Evolutionary conservation across 2,329 filamentous ascomycete species (phyloP).

Genomic region (Fusarium scirpi): DNA sequence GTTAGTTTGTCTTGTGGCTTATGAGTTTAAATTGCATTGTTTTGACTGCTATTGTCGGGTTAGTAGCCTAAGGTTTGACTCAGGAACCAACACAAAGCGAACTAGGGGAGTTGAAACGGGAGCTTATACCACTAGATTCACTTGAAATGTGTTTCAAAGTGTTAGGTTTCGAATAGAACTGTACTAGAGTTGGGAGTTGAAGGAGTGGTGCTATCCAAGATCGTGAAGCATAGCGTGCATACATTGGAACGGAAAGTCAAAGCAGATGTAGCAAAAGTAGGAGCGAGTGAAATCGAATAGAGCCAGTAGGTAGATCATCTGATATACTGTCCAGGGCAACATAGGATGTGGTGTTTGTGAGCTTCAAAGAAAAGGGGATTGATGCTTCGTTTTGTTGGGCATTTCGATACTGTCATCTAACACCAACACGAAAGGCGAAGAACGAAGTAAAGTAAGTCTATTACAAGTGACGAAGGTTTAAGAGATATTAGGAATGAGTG

Average conservation of each 20-base stretch:
- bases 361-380: neutral
- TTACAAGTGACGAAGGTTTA: neutral
- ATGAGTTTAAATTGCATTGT: neutral
- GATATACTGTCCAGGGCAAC: neutral
- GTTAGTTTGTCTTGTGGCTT: slow-evolving; percentile 12
- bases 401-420: neutral
- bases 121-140: neutral
- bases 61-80: neutral
- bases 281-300: neutral
- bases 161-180: neutral
- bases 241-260: neutral
- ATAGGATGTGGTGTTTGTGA: neutral
- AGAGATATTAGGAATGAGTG: neutral
- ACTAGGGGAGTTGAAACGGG: neutral
- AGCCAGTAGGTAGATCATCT: neutral
- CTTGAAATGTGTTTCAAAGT: neutral
- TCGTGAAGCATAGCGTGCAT: neutral
- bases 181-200: neutral
- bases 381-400: neutral
- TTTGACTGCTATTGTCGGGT: neutral
- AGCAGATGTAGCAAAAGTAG: neutral
- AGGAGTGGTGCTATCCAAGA: neutral
- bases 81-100: neutral
- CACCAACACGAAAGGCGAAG: neutral
- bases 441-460: neutral